phyloP scores from a whole-genome alignment of 2,329 filamentous ascomycete species.

The Cladosporium sp. region DNA sequence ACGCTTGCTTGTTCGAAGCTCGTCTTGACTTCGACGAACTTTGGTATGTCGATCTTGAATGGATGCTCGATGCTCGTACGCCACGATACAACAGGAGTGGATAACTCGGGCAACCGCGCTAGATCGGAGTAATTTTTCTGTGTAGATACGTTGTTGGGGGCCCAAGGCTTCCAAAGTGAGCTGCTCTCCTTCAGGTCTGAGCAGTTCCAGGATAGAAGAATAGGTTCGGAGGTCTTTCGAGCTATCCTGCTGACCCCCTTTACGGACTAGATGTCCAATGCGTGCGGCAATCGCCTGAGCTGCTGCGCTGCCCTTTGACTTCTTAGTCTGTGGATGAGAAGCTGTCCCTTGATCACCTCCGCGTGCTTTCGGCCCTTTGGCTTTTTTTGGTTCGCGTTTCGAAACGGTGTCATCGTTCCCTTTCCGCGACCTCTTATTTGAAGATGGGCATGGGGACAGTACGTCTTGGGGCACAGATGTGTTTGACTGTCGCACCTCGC shows the following conservation, averaged over 20 bases:
- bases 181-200: neutral
- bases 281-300: no score
- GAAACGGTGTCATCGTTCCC: no score
- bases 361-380: no score
- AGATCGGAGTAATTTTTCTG: neutral
- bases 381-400: no score
- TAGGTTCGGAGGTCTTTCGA: neutral
- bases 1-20: neutral
- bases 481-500: no score
- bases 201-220: neutral
- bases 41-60: neutral
- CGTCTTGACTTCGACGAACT: neutral
- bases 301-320: no score
- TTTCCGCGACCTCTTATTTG: no score
- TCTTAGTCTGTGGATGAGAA: no score
- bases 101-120: neutral
- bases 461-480: neutral
- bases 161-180: neutral
- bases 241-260: neutral
- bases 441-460: neutral
- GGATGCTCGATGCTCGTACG: neutral
- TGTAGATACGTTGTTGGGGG: neutral
- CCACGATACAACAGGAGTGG: neutral
- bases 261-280: neutral
- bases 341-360: no score